phyloP scores from a whole-genome alignment of 768 basidiomycete species.

The Mycena chlorophos region DNA sequence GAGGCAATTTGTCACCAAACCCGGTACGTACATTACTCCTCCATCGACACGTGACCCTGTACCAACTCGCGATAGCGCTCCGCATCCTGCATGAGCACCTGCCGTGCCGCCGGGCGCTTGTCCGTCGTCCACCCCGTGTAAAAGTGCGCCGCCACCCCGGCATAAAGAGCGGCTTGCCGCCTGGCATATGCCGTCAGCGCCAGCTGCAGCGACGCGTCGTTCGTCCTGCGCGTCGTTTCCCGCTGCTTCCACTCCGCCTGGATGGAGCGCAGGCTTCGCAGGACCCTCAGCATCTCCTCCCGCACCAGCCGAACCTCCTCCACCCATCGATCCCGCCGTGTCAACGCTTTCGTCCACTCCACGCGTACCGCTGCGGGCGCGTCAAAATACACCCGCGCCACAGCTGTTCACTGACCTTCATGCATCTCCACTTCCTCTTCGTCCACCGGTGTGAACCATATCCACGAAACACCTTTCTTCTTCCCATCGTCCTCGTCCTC shows the following conservation, averaged over 20 bases:
- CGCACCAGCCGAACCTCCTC: conserved; percentile 24
- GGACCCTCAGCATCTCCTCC: conserved; percentile 22
- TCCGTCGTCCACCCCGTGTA: neutral
- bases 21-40: too few relatives aligned
- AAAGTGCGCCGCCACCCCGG: neutral
- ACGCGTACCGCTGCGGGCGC: conserved; percentile 17
- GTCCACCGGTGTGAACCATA: conserved; percentile 6
- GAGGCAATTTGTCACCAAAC: too few relatives aligned
- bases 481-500: neutral
- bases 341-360: conserved; percentile 25
- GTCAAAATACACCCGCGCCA: too few relatives aligned
- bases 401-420: conserved; percentile 4
- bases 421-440: conserved; percentile 8
- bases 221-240: neutral
- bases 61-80: too few relatives aligned
- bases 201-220: neutral
- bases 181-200: neutral
- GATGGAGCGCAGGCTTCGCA: neutral
- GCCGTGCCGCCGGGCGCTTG: neutral
- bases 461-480: conserved; percentile 4
- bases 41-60: too few relatives aligned
- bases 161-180: neutral
- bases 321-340: conserved; percentile 17
- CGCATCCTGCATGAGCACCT: neutral
- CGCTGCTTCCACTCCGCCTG: neutral